phyloP scores from a whole-genome alignment of 441 rosid species.

The Lepidium campestre region DNA sequence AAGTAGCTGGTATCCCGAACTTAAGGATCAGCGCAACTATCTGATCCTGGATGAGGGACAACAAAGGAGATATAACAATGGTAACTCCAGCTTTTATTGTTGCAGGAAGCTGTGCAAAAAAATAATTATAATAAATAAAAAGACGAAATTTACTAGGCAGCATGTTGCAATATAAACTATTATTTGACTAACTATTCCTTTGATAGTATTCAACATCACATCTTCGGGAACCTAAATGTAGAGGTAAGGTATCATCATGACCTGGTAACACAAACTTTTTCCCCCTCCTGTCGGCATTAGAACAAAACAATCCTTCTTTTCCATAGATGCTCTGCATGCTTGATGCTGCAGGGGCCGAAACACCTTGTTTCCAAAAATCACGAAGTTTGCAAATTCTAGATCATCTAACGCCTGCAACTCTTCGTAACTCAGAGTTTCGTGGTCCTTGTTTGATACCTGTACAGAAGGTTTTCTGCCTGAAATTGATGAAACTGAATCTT shows the following conservation, averaged over 20 bases:
- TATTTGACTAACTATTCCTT: not conserved
- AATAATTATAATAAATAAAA: no score
- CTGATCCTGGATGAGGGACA: slow-evolving; percentile 94
- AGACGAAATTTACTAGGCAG: not conserved
- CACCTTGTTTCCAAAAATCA: slow-evolving; percentile 69
- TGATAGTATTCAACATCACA: not conserved
- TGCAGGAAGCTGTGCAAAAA: slow-evolving; percentile 73
- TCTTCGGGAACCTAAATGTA: not conserved
- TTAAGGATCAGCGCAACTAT: slow-evolving; percentile 76
- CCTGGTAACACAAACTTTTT: slow-evolving; percentile 96
- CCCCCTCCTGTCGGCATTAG: slow-evolving; percentile 98
- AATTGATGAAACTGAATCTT: slow-evolving; percentile 34
- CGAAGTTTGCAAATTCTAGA: slow-evolving; percentile 75
- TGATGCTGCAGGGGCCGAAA: slow-evolving; percentile 85
- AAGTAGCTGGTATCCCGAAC: slow-evolving; percentile 82
- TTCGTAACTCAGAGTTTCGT: slow-evolving; percentile 49
- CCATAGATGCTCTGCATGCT: slow-evolving; percentile 70
- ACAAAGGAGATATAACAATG: slow-evolving; percentile 83
- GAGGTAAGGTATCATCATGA: slow-evolving; percentile 26
- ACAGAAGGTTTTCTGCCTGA: slow-evolving; percentile 30
- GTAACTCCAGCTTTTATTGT: slow-evolving; percentile 82
- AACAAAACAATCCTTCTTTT: slow-evolving; percentile 74
- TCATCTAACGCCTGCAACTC: slow-evolving; percentile 78
- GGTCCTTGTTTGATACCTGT: slow-evolving; percentile 22
- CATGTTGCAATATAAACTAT: not conserved